phyloP scores from a whole-genome alignment of 2,329 filamentous ascomycete species.

The Monosporascus sp. region DNA sequence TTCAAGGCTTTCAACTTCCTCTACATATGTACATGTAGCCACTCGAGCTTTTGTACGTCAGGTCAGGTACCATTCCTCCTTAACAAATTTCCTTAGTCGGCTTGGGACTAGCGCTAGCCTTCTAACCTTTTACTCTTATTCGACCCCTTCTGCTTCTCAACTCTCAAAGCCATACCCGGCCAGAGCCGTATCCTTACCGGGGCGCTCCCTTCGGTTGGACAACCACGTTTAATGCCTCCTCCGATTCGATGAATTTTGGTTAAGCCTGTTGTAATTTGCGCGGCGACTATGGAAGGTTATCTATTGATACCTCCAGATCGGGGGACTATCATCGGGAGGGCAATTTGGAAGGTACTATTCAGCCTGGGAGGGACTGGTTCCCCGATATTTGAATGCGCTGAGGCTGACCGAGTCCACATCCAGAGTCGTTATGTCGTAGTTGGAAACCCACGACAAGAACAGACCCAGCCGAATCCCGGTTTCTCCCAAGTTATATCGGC shows the following conservation, averaged over 20 bases:
- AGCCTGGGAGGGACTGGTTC: background rate
- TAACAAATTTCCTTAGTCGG: no score
- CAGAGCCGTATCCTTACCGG: background rate
- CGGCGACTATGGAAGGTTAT: slow-evolving; percentile 40
- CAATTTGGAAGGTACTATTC: slow-evolving; percentile 45
- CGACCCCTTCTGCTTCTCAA: background rate
- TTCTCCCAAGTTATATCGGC: slow-evolving; percentile 35
- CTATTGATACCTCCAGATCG: slow-evolving; percentile 46
- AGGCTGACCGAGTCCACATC: slow-evolving; percentile 13
- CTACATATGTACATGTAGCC: background rate
- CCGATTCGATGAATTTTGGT: background rate
- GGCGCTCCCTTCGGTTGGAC: background rate
- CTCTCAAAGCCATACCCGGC: background rate
- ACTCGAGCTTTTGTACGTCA: no score
- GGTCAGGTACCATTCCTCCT: no score
- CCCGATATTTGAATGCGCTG: background rate
- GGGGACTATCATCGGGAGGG: slow-evolving; percentile 44
- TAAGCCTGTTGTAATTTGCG: background rate
- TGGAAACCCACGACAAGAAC: slow-evolving; percentile 35
- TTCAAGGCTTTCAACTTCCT: background rate
- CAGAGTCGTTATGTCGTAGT: slow-evolving; percentile 57
- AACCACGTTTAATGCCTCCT: no score
- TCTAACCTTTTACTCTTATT: background rate
- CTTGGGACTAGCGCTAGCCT: no score
- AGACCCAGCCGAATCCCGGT: slow-evolving; percentile 27